phyloP scores from a whole-genome alignment of 1,284 basidiomycete genomes.

The Singerocomus inundabilis region DNA sequence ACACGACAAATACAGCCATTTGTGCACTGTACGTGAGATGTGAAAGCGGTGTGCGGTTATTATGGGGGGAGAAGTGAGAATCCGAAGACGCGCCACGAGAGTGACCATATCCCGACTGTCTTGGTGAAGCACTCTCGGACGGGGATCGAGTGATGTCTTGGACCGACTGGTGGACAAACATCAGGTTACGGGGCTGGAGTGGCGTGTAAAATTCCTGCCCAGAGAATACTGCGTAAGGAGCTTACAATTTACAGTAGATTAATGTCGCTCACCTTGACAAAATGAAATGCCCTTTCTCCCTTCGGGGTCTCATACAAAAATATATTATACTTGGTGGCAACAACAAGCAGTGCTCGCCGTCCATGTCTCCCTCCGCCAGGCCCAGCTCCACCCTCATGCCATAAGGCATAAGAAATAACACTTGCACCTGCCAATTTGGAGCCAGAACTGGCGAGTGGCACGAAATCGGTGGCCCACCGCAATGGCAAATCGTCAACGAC shows the following conservation, averaged over 20 bases:
- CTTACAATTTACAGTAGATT: not conserved
- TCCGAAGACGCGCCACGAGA: slow-evolving; percentile 27
- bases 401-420: slow-evolving; percentile 66
- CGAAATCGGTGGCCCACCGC: slow-evolving; percentile 79
- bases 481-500: slow-evolving; percentile 72
- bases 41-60: slow-evolving; percentile 19
- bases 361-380: slow-evolving; percentile 40
- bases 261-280: slow-evolving; percentile 57
- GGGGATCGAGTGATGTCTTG: slow-evolving; percentile 49
- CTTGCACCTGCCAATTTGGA: slow-evolving; percentile 60
- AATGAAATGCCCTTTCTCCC: slow-evolving; percentile 77
- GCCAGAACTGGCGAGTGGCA: slow-evolving; percentile 62
- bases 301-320: slow-evolving; percentile 75
- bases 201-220: slow-evolving; percentile 79
- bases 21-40: slow-evolving; percentile 59
- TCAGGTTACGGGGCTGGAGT: slow-evolving; percentile 55
- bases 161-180: slow-evolving; percentile 68
- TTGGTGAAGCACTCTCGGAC: slow-evolving; percentile 40
- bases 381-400: slow-evolving; percentile 48
- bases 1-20: slow-evolving; percentile 71
- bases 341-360: slow-evolving; percentile 66
- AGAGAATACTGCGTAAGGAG: slow-evolving; percentile 1
- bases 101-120: slow-evolving; percentile 26
- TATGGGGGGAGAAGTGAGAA: slow-evolving; percentile 13
- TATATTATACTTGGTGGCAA: slow-evolving; percentile 71